These are phyloP conservation scores for Zopfochytrium polystomum DNA, from an alignment of 371 early-diverging fungal genomes.

Conservation along the genomic window DNA sequence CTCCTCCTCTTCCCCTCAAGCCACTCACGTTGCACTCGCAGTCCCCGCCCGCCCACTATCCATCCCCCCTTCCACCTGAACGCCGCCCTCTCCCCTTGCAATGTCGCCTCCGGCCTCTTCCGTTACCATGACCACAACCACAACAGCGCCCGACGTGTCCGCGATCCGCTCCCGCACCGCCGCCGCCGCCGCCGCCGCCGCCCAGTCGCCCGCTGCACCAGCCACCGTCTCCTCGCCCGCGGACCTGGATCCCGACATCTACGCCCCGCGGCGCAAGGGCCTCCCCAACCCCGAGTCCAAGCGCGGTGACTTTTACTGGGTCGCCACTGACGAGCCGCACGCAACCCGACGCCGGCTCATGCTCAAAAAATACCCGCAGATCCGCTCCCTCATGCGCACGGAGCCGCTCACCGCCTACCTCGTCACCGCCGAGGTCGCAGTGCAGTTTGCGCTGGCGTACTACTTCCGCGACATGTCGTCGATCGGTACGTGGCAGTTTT, in stretches of 20 bases:
- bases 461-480: constrained; percentile 57
- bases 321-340: constrained; percentile 83
- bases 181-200: not conserved
- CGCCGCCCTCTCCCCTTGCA: too few species aligned
- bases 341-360: constrained; percentile 85
- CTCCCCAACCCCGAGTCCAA: not conserved
- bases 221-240: not conserved
- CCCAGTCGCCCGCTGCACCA: not conserved
- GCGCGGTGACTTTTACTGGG: constrained; percentile 14
- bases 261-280: not conserved
- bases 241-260: not conserved
- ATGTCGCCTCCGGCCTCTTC: too few species aligned
- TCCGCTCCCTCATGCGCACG: constrained; percentile 78
- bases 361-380: constrained; percentile 83
- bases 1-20: too few species aligned
- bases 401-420: constrained; percentile 77
- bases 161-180: not conserved
- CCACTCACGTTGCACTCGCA: too few species aligned
- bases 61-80: too few species aligned
- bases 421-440: constrained; percentile 59
- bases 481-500: constrained; percentile 46
- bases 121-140: too few species aligned
- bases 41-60: too few species aligned
- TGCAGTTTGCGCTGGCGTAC: constrained; percentile 78
- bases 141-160: too few species aligned